Base-by-base conservation (phyloP, 139 green algal genomes). In the Raphidocelis subcapitata region DNA sequence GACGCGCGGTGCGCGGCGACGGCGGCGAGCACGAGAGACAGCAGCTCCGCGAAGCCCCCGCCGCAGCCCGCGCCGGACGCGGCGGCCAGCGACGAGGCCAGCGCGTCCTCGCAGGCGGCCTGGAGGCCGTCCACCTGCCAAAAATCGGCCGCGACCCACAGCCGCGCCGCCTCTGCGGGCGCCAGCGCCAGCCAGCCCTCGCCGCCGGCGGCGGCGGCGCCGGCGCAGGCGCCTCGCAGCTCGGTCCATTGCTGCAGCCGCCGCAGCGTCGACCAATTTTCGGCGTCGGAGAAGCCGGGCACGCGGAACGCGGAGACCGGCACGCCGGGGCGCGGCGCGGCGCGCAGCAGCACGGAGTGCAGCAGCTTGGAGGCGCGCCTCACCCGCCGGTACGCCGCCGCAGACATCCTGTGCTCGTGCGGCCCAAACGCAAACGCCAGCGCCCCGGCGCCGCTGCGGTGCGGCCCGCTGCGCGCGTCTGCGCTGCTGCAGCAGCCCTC, bases 111-210 rank as follows among this genome's bases (percentile, higher is more conserved):
- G 14, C 72, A 79, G 2, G 64, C 72, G 20, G 61, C 52, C 36
- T 67, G 72, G 36, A 79, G 41, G 24, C 32, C 52, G 26, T 79
- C 72, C 18, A 79, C 72, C 35, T 79, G 72, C 61, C 62, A 33
- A 46, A 77, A 70, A n/a, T 77, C 71, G 46, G 71, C 71, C 14
- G 71, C 71, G 14, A 71, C 62, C 71, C 71, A 77, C 1, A 77
- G 71, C 62, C 65, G 57, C 0, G 62, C 47, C 23, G 60, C 69
- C 44, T 76, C 41, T 1, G 21, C 44, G 18, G 59, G 41, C 36
- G 29, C 41, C 12, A 76, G 67, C 26, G 41, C 60, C 26, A 33
- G 29, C 32, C 41, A 49, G 8, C 41, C 41, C 41, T 49, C 12
- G 41, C 41, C 12, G 41, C 41, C 41, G 41, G 8, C 12, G 41